Evolutionary conservation across 2,329 filamentous ascomycete species (phyloP), one percentile per base, ranked within the genome.

Genomic region (Balansia obtecta): DNA sequence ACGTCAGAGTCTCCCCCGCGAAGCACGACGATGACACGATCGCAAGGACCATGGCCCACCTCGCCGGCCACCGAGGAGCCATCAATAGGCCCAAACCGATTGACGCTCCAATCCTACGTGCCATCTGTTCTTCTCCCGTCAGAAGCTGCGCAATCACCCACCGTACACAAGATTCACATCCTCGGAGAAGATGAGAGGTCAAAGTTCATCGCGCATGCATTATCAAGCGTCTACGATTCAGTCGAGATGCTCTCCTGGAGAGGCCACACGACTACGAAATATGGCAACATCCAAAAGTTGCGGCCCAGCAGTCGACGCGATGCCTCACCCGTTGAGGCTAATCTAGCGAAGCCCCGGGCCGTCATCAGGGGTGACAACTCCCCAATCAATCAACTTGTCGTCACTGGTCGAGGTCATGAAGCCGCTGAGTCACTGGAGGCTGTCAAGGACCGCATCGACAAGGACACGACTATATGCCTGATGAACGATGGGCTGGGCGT

Each of bases 401-500:
- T 93, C 18, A 80, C 83, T 1, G 80, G 79, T 22, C 56, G 58
- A 4, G 67, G 63, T 0, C 82, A 83, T 60, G 75, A 83, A 20
- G 64, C 66, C 1, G 69, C 76, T 11, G 63, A 72, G 37, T 80
- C 82, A 1, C 62, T 94, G 22, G 60, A 71, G 3, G 67, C 73
- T 0, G 71, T 93, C 50, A 76, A 74, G 50, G 75, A 87, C 58
- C 78, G 87, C 10, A 68, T 94, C n/a, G 74, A 77, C 42, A 70
- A 76, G 2, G 70, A 80, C 30, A 88, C 85, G 1, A 86, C 87
- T 0, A 76, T 95, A 8, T 80, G 86, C 52, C 77, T 95, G 50
- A 65, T 94, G 50, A 85, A 88, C 51, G 86, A 91, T 54, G 88
- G 90, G 1, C 79, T 97, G 65, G 91, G 93, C 0, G 71, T 88